Evolutionary conservation across 805 yeast genomes (phyloP), one percentile per base, ranked within the genome.

Genomic region (Yarrowia hollandica): DNA sequence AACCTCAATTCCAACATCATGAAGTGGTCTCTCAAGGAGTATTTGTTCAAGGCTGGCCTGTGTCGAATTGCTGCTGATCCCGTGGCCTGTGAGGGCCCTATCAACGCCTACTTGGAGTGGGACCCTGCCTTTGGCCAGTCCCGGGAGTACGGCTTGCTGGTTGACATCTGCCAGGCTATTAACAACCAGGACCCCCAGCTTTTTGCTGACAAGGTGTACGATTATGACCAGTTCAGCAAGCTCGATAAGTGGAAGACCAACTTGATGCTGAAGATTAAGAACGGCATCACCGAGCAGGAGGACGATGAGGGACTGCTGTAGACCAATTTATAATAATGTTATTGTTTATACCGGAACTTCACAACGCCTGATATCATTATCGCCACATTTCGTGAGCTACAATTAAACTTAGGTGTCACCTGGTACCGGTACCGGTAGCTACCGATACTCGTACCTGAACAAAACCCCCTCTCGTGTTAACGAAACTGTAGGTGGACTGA

Each of bases 11-110:
- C 86, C 71, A 82, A 81, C 64, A 76, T 90, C 62, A 82, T 92
- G 37, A 86, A 84, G 73, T 94, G 97, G 97, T 85, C 90, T 55
- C 77, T 94, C 68, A 94, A 94, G 72, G 99, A 94, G 60, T 90
- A 92, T 71, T 90, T 88, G 67, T 77, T 89, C 68, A 90, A 90
- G 75, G 84, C 88, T 57, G 84, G 88, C 23, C 77, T 94, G 60
- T 89, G 97, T 70, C 82, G 86, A 56, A 76, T 94, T 64, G 95
- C 97, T 30, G 90, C 72, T 64, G 99, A 94, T 72, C 77, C 82
- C 34, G 91, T 95, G 31, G 96, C 95, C 52, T 96, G 96, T 0
- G 79, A 81, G 58, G 85, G 87, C 67, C 80, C 89, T 33, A 71
- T 88, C 56, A 82, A 81, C 26, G 80, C 81, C 61, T 87, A 83